Base-by-base conservation (phyloP, 495 filamentous ascomycete genomes). In the Aspergillus biplanus region DNA sequence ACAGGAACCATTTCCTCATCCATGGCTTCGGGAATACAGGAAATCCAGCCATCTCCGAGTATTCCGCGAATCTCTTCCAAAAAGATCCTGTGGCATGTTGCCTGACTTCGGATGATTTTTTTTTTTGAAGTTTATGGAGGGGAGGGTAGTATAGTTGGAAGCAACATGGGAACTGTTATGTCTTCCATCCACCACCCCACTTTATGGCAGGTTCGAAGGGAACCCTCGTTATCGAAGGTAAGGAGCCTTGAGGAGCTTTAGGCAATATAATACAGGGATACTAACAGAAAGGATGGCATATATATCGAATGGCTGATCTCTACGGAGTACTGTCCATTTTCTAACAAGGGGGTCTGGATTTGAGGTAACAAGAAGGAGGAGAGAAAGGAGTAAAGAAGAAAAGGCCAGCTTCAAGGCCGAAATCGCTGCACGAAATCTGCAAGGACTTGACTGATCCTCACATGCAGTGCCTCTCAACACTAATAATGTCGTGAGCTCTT, bases 341-440 rank as follows among this genome's bases (percentile, higher is more conserved):
- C 21, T 27, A 27, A 27, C 21, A 27, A 27, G 21, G 21, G 21
- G 21, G 21, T 27, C 2, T 27, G 21, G 21, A 27, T 27, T 27
- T 35, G 9, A 33, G 32, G 21, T 34, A n/a, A 33, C 44, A 65
- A 46, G 54, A 48, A 39, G 42, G 33, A 49, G 12, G 33, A 33
- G 37, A 52, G 18, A n/a, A 6, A 35, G 47, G 48, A n/a, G 31
- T 12, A 47, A 59, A 18, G 55, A 33, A 52, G 32, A 31, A 27
- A 56, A 56, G 52, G 53, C 61, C 61, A 59, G 7, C 31, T 35
- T 56, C 35, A 62, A 33, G 50, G 52, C 35, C 59, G 37, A 57
- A 44, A 32, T 15, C 48, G 58, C 63, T 70, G 65, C 68, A 75
- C 61, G 62, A 69, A 70, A 71, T 68, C 68, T 75, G 74, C 73